Percentiles rank a stretch among this genome's conserved stretches.
These are phyloP conservation scores for Cadophora sp. DNA, from an alignment of 2,329 filamentous ascomycete genomes.

Conservation along the genomic window DNA sequence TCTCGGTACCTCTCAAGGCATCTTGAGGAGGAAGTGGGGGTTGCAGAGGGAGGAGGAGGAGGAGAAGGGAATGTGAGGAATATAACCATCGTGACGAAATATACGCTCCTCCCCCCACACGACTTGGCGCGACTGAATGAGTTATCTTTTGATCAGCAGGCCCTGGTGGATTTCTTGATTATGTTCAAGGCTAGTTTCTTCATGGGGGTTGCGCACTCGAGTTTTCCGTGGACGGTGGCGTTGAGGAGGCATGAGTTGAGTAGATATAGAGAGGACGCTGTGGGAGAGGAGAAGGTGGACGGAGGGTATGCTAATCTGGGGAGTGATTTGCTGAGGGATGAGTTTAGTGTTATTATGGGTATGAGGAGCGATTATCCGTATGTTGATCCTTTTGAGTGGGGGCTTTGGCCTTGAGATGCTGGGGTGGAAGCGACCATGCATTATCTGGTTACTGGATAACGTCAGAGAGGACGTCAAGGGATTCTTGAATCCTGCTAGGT, in stretches of 20 bases:
- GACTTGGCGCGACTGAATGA: slow-evolving; percentile 45
- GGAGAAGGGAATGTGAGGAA: not conserved
- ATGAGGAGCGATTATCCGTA: slow-evolving; percentile 20
- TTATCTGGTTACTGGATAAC: too few relatives aligned
- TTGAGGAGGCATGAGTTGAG: slow-evolving; percentile 45
- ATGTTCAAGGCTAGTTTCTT: slow-evolving; percentile 51
- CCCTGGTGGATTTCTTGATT: slow-evolving; percentile 56
- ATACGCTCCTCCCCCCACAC: slow-evolving; percentile 20
- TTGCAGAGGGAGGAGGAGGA: not conserved
- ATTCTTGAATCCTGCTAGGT: too few relatives aligned
- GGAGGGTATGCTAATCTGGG: not conserved
- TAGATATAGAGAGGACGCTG: not conserved
- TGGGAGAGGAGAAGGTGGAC: not conserved
- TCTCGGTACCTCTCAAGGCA: not conserved
- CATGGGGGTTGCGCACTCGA: slow-evolving; percentile 52
- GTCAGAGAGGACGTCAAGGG: too few relatives aligned
- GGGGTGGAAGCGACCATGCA: not conserved
- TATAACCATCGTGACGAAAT: slow-evolving; percentile 4
- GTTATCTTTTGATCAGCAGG: slow-evolving; percentile 54
- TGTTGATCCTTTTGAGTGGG: slow-evolving; percentile 15
- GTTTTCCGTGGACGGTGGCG: slow-evolving; percentile 54
- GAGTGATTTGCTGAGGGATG: slow-evolving; percentile 34
- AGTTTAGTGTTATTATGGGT: slow-evolving; percentile 40
- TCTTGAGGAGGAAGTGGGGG: not conserved
- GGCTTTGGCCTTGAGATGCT: slow-evolving; percentile 5